A percentile compares a stretch with the other conserved stretches of the same genome.
Evolutionary conservation across 306 rosid genomes (phyloP).

Genomic region (Senna siamea): DNA sequence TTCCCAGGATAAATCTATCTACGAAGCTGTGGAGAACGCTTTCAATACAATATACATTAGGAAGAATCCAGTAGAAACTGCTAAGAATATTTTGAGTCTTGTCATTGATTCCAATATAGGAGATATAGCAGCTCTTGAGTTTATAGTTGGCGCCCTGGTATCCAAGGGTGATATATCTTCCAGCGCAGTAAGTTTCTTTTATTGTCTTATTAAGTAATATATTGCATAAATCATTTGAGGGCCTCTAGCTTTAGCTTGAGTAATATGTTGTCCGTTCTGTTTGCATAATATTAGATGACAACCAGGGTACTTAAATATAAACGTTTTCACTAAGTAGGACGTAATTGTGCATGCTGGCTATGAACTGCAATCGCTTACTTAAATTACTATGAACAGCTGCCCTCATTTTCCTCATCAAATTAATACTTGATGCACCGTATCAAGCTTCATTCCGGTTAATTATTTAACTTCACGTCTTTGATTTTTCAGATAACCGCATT

Average conservation of each 20-base stretch:
- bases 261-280: slow-evolving; percentile 19
- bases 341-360: slow-evolving; percentile 22
- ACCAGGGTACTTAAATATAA: slow-evolving; percentile 1
- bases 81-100: slow-evolving; percentile 76
- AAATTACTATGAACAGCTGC: slow-evolving; percentile 10
- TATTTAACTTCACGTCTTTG: slow-evolving; percentile 32
- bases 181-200: slow-evolving; percentile 66
- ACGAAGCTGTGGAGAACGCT: slow-evolving; percentile 95
- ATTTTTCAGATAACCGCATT: slow-evolving; percentile 72
- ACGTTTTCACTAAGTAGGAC: slow-evolving; percentile 25
- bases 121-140: slow-evolving; percentile 94
- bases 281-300: slow-evolving; percentile 31
- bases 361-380: slow-evolving; percentile 16
- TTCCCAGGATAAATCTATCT: slow-evolving; percentile 95
- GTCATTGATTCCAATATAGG: slow-evolving; percentile 87
- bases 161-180: slow-evolving; percentile 88
- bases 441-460: slow-evolving; percentile 24
- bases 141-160: slow-evolving; percentile 76
- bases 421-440: slow-evolving; percentile 15
- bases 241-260: slow-evolving; percentile 30
- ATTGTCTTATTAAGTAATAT: slow-evolving; percentile 14
- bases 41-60: slow-evolving; percentile 78
- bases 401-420: slow-evolving; percentile 24
- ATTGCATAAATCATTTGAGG: slow-evolving; percentile 26
- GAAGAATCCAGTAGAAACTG: slow-evolving; percentile 80